phyloP scores from a whole-genome alignment of 2,329 filamentous ascomycete species.

The Nothopassalora personata region DNA sequence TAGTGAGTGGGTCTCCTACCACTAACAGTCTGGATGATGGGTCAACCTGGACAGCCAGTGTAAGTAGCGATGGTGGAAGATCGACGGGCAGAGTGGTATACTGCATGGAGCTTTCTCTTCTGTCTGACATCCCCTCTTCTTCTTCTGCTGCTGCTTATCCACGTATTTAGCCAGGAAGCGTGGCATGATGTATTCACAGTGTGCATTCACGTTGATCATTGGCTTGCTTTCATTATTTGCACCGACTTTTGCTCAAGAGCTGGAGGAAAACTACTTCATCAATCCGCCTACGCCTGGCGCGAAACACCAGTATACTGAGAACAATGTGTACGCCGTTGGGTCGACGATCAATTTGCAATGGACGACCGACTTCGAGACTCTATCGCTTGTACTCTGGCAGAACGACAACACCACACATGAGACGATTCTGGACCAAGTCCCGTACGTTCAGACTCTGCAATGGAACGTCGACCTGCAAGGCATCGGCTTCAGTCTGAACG shows the following conservation, averaged over 20 bases:
- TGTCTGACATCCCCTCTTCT: background rate
- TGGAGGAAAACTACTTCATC: background rate
- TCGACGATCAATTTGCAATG: background rate
- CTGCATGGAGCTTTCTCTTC: background rate
- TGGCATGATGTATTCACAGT: background rate
- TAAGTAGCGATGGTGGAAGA: background rate
- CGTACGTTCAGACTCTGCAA: background rate
- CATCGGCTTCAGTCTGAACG: background rate
- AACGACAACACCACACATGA: background rate
- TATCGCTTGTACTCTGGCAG: background rate
- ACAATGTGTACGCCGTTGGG: background rate
- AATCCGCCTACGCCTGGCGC: background rate
- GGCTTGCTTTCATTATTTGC: background rate
- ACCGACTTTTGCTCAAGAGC: background rate
- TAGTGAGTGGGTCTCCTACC: background rate
- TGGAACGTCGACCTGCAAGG: background rate
- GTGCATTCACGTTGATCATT: background rate
- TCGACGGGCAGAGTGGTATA: background rate
- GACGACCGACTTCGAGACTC: background rate
- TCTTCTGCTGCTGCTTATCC: background rate
- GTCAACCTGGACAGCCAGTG: background rate
- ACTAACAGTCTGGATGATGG: background rate
- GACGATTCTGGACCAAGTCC: background rate
- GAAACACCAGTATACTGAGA: background rate
- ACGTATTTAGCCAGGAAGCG: background rate